Base-by-base conservation (phyloP, 108 stramenopile genomes). In the Hondaea fermentalgiana region DNA sequence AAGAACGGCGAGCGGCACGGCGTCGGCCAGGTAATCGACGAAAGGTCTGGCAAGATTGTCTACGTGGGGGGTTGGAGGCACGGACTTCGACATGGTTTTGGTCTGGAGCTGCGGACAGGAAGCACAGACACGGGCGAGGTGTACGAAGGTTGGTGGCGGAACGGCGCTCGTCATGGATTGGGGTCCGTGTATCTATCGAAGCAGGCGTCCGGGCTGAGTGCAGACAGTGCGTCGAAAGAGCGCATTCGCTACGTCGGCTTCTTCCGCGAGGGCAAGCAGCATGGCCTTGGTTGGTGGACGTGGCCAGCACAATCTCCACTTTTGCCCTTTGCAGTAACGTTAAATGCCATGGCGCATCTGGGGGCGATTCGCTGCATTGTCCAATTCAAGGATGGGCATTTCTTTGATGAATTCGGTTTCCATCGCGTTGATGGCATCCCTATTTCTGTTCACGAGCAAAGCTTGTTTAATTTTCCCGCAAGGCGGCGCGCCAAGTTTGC, bases 221-320 rank as follows among this genome's bases (percentile, higher is more conserved):
- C 64, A 28, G 64, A 4, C 25, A 69, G 42, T 1, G 4, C 12
- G 1, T 69, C 64, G 21, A 69, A 69, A 69, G 76, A 83, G 45
- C 76, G 76, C 49, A 83, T 83, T 83, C 76, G 76, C 19, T 83
- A 83, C 51, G 76, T 83, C 17, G 76, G 76, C 3, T 83, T 83
- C 5, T 83, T 83, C 28, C 45, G n/a, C 2, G 76, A 83, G 8
- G 76, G 76, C 76, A 47, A 53, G 16, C 45, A 83, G 51, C 76
- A 83, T 23, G 76, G 76, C n/a, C 76, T 83, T 12, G 76, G 76
- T 35, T 83, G 76, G 76, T 83, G 76, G 76, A 83, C 76, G 12
- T 83, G 76, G 76, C 76, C 76, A 16, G 6, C 45, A 8, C 43
- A 45, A 0, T 83, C 76, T 12, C 76, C 45, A 0, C 25, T 53